A percentile compares a stretch with the other conserved stretches of the same genome.
phyloP scores from a whole-genome alignment of 2,329 filamentous ascomycete species.

The Hypoxylon sp. region DNA sequence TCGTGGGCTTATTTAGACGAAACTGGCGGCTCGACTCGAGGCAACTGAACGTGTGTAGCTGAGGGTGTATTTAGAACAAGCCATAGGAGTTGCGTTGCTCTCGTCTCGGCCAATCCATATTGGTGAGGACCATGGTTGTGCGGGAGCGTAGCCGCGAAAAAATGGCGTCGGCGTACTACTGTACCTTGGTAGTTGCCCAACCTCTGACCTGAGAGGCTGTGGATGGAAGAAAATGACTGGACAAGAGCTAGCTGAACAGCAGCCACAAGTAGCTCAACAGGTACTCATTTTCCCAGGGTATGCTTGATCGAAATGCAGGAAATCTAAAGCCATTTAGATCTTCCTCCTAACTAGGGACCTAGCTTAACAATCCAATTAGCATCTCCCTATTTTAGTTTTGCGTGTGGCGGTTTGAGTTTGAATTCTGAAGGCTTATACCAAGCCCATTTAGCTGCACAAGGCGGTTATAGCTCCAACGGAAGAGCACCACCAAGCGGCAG shows the following conservation, averaged over 20 bases:
- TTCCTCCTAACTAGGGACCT: neutral
- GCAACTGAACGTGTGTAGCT: neutral
- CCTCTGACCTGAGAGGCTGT: slow-evolving; percentile 23
- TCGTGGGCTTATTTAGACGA: slow-evolving; percentile 1
- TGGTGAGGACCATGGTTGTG: slow-evolving; percentile 12
- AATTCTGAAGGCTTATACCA: slow-evolving; percentile 15
- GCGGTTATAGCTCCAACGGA: slow-evolving; percentile 4
- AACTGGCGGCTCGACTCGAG: slow-evolving; percentile 6
- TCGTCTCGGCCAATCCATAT: slow-evolving; percentile 17
- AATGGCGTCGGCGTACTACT: slow-evolving; percentile 34
- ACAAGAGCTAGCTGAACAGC: slow-evolving; percentile 35
- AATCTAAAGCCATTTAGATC: slow-evolving; percentile 15
- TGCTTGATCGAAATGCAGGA: slow-evolving; percentile 31
- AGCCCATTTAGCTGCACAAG: slow-evolving; percentile 13
- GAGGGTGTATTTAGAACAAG: neutral
- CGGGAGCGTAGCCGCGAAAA: slow-evolving; percentile 17
- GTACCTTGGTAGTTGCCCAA: slow-evolving; percentile 15
- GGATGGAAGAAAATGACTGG: slow-evolving; percentile 21
- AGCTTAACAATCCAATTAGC: slow-evolving; percentile 12
- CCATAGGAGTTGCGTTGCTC: neutral
- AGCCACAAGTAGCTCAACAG: slow-evolving; percentile 35
- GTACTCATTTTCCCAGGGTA: slow-evolving; percentile 21
- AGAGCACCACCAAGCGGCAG: slow-evolving; percentile 9
- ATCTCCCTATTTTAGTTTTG: neutral
- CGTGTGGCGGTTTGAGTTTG: slow-evolving; percentile 14